Conservation (phyloP, 257 asterid genomes). For the Gentiana straminea region DNA sequence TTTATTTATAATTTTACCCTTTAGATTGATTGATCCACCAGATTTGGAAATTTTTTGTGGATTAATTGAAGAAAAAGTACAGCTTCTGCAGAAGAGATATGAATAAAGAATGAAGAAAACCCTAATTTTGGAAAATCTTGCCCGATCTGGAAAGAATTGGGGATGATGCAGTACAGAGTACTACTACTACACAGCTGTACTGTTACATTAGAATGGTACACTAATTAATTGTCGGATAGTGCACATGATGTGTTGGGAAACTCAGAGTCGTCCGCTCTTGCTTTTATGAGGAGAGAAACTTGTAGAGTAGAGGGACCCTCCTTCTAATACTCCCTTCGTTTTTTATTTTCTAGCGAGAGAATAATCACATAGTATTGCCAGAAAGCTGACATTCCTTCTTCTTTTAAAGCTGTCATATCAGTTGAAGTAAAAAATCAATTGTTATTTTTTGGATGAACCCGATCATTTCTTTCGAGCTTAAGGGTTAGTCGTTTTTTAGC, state of each 20-base stretch:
- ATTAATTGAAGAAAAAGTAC: neutral
- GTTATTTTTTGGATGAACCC: too few relatives aligned
- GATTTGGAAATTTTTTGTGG: neutral
- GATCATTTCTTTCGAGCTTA: too few relatives aligned
- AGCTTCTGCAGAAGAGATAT: neutral
- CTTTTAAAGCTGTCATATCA: too few relatives aligned
- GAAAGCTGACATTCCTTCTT: too few relatives aligned
- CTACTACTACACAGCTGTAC: constrained; percentile 4
- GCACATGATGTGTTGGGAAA: constrained; percentile 29
- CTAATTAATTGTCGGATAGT: constrained; percentile 4
- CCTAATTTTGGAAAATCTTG: constrained; percentile 18
- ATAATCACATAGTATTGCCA: too few relatives aligned
- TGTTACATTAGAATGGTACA: constrained; percentile 33
- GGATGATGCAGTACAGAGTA: neutral
- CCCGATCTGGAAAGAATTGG: constrained; percentile 14
- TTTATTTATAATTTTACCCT: neutral
- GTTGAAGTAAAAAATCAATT: too few relatives aligned
- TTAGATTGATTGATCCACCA: neutral
- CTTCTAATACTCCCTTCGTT: too few relatives aligned
- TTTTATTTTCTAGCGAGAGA: too few relatives aligned
- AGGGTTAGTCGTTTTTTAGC: too few relatives aligned
- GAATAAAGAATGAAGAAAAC: constrained; percentile 1
- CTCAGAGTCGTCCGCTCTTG: too few relatives aligned
- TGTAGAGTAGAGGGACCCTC: too few relatives aligned
- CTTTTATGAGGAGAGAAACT: too few relatives aligned